Evolutionary conservation across 768 basidiomycete genomes (phyloP).

Genomic region (Tylopilus cervinicoccineus): DNA sequence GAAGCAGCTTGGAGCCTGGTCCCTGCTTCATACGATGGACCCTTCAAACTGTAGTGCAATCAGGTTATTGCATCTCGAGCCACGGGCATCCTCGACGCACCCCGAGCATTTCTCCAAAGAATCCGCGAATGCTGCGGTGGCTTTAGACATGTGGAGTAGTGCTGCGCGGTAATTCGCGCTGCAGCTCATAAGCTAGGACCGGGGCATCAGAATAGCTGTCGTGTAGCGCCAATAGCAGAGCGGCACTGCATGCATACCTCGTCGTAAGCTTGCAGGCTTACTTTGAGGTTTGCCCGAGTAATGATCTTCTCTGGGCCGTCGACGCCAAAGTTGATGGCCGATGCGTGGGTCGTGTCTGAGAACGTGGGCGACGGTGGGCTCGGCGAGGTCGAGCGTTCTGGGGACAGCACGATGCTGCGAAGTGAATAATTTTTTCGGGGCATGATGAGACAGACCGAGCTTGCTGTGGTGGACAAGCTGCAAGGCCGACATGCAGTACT

Average conservation of each 20-base stretch:
- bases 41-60: conserved; percentile 54
- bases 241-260: conserved; percentile 48
- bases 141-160: conserved; percentile 75
- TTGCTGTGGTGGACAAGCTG: conserved; percentile 14
- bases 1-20: conserved; percentile 81
- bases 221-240: background rate
- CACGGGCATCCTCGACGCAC: conserved; percentile 39
- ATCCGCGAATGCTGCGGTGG: conserved; percentile 81
- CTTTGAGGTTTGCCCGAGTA: conserved; percentile 72
- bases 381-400: conserved; percentile 45
- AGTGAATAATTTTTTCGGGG: conserved; percentile 56
- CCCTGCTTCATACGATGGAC: conserved; percentile 75
- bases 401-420: conserved; percentile 47
- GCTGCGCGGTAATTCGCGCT: conserved; percentile 80
- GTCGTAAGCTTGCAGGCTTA: conserved; percentile 75
- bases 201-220: conserved; percentile 16
- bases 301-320: conserved; percentile 80
- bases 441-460: conserved; percentile 29
- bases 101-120: conserved; percentile 81
- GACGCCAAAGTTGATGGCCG: conserved; percentile 70
- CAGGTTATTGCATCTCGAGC: background rate
- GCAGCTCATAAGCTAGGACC: conserved; percentile 62
- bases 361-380: conserved; percentile 80
- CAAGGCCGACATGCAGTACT: conserved; percentile 4
- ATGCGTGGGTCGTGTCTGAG: conserved; percentile 75